Base-by-base conservation (phyloP, 2,329 filamentous ascomycete species). In the Epichloe scottii region DNA sequence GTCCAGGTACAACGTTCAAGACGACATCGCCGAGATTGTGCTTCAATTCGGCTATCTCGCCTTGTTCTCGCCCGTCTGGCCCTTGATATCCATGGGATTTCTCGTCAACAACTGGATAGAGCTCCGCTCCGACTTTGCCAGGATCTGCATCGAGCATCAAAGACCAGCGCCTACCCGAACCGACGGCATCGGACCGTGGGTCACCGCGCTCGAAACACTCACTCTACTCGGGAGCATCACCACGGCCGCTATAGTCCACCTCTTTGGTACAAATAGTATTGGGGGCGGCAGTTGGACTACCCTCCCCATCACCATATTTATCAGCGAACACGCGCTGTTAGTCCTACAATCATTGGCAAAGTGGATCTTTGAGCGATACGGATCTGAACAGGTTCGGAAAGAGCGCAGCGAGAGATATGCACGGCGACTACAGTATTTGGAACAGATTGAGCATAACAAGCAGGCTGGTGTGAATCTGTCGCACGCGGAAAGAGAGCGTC, bases 51-150 rank as follows among this genome's bases (percentile, higher is more conserved):
- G 85, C 5, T 87, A 89, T 61, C 73, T 89, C 0, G 77, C 81
- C 0, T 70, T 89, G 4, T 89, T 89, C 64, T 84, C 81, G 1
- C 81, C 85, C 0, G 81, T 87, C 33, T 89, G 85, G 85, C 85
- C 86, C 0, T 70, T 89, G 1, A 85, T 86, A 0, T 78, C 82
- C 0, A 70, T 87, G 21, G 84, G 82, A 0, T 89, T 89, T 63
- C 69, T 89, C 14, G 66, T 87, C 62, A 89, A 89, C 66, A 84
- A 89, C 67, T 87, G 84, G 83, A 70, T 89, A 51, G 85, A 89
- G 64, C 73, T 89, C 10, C 82, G 85, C 10, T 83, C 84, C 3
- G 85, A 89, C 59, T 85, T 87, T 44, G 77, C 86, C 66, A 89
- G 89, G 60, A 85, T 89, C 51, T 86, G 82, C 55, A 72, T 82